Conservation (phyloP, 129 eudicot species). For the Deinandra increscens region DNA sequence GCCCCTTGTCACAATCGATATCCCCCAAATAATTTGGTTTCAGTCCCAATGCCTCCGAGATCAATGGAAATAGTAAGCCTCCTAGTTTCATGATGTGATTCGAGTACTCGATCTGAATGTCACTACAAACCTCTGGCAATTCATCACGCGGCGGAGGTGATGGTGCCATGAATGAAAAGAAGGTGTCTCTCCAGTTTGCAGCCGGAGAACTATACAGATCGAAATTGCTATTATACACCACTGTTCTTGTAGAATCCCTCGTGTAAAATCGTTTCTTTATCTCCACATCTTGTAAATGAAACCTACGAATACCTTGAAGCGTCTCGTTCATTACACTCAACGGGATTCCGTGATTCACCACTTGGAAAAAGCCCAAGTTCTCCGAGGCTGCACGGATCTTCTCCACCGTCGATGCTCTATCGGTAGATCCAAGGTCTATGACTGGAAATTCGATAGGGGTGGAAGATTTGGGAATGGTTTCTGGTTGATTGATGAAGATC, state of each 20-base stretch:
- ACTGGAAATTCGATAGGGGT: constrained; percentile 33
- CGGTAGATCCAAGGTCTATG: constrained; percentile 30
- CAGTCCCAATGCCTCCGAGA: constrained; percentile 61
- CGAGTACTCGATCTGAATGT: constrained; percentile 41
- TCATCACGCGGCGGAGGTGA: constrained; percentile 17
- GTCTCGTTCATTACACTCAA: too few relatives aligned
- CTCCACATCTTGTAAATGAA: constrained; percentile 26
- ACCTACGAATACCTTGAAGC: constrained; percentile 30
- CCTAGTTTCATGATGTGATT: constrained; percentile 37
- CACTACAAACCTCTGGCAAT: constrained; percentile 43
- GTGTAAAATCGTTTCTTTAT: constrained; percentile 35
- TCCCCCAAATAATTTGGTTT: constrained; percentile 25
- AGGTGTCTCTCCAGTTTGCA: constrained; percentile 29
- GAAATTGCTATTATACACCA: constrained; percentile 49
- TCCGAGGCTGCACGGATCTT: constrained; percentile 31
- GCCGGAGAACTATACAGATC: constrained; percentile 19
- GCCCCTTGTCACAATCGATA: constrained; percentile 38
- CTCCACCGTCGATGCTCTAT: constrained; percentile 25
- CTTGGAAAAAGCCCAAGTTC: constrained; percentile 52
- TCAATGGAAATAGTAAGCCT: constrained; percentile 24
- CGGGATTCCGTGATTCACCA: constrained; percentile 62
- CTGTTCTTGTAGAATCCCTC: constrained; percentile 27
- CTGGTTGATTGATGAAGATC: constrained; percentile 40
- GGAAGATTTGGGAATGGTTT: constrained; percentile 29
- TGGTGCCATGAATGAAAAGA: constrained; percentile 27